Conservation (phyloP, 768 basidiomycete species). For the Cystobasidium tubakii region DNA sequence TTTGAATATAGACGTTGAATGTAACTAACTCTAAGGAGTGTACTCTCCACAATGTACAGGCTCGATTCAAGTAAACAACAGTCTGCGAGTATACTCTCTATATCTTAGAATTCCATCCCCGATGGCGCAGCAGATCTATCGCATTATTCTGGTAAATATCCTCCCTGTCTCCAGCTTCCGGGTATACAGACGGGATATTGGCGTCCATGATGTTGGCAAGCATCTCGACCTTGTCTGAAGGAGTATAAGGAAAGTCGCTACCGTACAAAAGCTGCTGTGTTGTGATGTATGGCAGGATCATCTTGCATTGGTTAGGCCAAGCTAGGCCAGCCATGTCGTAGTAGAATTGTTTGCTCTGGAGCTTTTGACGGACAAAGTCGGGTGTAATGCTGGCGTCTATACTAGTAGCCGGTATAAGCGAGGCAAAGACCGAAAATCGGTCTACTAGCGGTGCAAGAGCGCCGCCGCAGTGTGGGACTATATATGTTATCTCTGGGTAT, state of each 20-base stretch:
- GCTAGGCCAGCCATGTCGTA: constrained; percentile 17
- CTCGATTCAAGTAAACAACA: no score
- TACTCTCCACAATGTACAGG: no score
- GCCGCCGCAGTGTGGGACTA: constrained; percentile 13
- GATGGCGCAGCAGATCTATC: neutral
- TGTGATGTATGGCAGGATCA: constrained; percentile 1
- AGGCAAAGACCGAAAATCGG: neutral
- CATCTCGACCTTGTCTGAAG: neutral
- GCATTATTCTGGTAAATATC: constrained; percentile 6
- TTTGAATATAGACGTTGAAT: no score
- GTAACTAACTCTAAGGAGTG: no score
- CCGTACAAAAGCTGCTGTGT: constrained; percentile 7
- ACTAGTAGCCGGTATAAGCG: neutral
- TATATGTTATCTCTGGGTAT: constrained; percentile 9
- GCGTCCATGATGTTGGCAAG: constrained; percentile 11
- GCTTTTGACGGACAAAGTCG: neutral
- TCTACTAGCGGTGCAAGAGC: constrained; percentile 7
- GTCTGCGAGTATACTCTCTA: neutral
- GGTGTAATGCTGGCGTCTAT: neutral
- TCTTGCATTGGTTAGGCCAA: constrained; percentile 13
- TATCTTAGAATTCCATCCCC: neutral
- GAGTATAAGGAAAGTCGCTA: constrained; percentile 14
- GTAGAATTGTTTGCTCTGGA: constrained; percentile 12
- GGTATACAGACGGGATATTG: neutral
- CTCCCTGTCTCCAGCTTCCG: neutral